Conservation (phyloP, 163 green algal species). For the Volvox carteri region DNA sequence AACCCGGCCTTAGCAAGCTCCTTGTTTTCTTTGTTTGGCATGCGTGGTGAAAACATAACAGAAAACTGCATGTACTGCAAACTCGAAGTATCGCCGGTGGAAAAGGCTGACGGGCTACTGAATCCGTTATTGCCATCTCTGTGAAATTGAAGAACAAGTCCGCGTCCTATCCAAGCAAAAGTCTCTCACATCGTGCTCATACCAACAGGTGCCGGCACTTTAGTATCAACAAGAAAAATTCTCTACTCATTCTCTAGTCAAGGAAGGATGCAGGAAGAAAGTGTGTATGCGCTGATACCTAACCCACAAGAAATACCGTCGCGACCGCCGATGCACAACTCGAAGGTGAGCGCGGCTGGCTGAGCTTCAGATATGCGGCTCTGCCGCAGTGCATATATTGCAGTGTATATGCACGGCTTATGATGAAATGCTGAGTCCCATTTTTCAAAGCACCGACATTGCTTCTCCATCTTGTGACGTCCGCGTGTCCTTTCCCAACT, state of each 20-base stretch:
- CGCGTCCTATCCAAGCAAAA: too few relatives aligned
- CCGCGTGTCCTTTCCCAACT: neutral
- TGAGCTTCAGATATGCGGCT: neutral
- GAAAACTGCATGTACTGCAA: neutral
- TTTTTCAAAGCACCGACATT: too few relatives aligned
- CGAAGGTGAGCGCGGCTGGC: slow-evolving; percentile 59
- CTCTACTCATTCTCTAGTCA: neutral
- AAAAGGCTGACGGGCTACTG: neutral
- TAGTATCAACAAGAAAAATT: neutral
- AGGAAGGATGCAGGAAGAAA: slow-evolving; percentile 65
- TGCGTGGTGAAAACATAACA: too few relatives aligned
- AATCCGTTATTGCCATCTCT: neutral
- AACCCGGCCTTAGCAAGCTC: too few relatives aligned
- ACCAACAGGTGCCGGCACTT: neutral
- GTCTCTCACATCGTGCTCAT: neutral
- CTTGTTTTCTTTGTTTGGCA: too few relatives aligned
- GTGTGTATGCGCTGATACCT: slow-evolving; percentile 79
- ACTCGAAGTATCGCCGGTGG: slow-evolving; percentile 15
- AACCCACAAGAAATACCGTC: slow-evolving; percentile 58
- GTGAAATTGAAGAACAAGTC: too few relatives aligned
- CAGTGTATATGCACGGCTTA: too few relatives aligned
- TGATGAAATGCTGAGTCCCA: too few relatives aligned
- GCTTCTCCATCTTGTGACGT: too few relatives aligned
- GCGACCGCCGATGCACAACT: slow-evolving; percentile 68
- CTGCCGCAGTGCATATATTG: too few relatives aligned